These are phyloP conservation scores for Ascochyta koolunga DNA, from an alignment of 2,329 filamentous ascomycete genomes.

Conservation along the genomic window DNA sequence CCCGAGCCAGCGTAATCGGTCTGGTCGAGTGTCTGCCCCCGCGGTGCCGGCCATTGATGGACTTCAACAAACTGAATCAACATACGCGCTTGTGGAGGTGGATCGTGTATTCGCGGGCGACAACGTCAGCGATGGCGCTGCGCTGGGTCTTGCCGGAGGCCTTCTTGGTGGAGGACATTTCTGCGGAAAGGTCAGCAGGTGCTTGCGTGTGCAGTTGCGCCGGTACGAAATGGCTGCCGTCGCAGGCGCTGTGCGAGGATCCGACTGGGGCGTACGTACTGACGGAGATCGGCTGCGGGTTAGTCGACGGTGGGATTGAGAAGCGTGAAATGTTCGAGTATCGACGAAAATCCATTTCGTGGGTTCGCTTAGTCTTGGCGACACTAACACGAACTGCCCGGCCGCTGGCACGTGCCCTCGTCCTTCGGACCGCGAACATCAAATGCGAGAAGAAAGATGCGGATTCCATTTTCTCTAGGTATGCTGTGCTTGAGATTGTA, in stretches of 20 bases:
- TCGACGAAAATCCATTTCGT: constrained; percentile 26
- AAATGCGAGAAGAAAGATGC: no score
- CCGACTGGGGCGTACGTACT: constrained; percentile 24
- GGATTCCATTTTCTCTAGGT: constrained; percentile 1
- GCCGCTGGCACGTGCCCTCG: not conserved
- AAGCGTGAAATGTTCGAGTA: constrained; percentile 25
- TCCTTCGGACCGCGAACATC: no score
- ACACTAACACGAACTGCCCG: not conserved
- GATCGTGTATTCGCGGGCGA: constrained; percentile 99
- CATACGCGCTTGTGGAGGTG: constrained; percentile 99
- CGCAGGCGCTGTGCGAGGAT: no score
- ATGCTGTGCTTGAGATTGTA: not conserved
- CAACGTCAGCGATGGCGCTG: constrained; percentile 98
- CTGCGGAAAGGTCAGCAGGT: constrained; percentile 29
- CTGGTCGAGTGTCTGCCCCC: constrained; percentile 23
- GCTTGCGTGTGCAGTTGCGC: constrained; percentile 2
- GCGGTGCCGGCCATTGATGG: constrained; percentile 61
- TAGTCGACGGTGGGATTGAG: constrained; percentile 34
- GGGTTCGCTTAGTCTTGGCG: constrained; percentile 28
- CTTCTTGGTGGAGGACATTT: constrained; percentile 61
- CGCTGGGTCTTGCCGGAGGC: constrained; percentile 70
- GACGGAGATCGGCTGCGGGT: constrained; percentile 35
- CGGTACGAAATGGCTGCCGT: not conserved
- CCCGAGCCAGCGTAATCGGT: constrained; percentile 28
- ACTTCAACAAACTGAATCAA: constrained; percentile 75